phyloP scores from a whole-genome alignment of 345 rosid genomes.

The Dipteronia sinensis region DNA sequence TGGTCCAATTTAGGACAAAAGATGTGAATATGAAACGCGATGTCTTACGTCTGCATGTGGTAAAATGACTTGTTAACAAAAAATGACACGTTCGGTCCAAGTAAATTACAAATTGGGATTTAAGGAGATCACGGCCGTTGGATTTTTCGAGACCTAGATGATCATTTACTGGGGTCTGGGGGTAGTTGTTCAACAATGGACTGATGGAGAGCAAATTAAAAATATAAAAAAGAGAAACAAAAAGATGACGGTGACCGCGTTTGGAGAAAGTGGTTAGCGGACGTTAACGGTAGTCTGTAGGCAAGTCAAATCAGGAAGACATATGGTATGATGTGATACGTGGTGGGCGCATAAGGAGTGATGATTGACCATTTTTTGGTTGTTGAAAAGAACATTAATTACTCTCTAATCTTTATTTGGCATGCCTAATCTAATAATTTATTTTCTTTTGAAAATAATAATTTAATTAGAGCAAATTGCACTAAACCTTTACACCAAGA shows the following conservation, averaged over 20 bases:
- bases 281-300: neutral
- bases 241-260: constrained; percentile 1
- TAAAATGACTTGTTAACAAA: neutral
- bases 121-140: neutral
- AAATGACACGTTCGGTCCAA: too few relatives aligned
- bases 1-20: neutral
- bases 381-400: too few relatives aligned
- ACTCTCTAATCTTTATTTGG: too few relatives aligned
- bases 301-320: constrained; percentile 8
- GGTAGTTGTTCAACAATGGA: constrained; percentile 8
- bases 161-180: neutral
- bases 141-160: neutral
- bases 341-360: constrained; percentile 4
- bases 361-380: neutral
- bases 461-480: too few relatives aligned
- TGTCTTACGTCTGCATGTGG: neutral
- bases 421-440: too few relatives aligned
- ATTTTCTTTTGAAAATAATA: too few relatives aligned
- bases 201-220: neutral
- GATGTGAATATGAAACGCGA: neutral
- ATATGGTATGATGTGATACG: constrained; percentile 17
- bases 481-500: too few relatives aligned
- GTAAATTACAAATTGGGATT: neutral
- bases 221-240: neutral
- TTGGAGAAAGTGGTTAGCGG: constrained; percentile 10